These are phyloP conservation scores for Lactifluus pinguis DNA, from an alignment of 768 basidiomycete genomes.

Conservation along the genomic window DNA sequence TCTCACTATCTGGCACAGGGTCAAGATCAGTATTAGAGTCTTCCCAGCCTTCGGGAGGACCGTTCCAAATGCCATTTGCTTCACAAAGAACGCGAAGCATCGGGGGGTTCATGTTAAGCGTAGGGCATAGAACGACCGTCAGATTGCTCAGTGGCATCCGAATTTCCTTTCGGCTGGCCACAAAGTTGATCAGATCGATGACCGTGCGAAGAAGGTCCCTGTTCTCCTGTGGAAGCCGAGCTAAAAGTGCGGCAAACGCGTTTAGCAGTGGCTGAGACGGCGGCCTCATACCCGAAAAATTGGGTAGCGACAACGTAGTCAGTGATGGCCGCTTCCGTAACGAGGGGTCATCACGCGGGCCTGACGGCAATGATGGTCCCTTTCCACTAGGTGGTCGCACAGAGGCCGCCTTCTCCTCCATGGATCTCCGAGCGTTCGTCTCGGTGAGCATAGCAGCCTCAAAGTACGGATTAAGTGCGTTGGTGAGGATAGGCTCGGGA, in stretches of 20 bases:
- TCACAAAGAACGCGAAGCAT: conserved; percentile 68
- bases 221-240: conserved; percentile 68
- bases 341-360: conserved; percentile 25
- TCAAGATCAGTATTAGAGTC: background rate
- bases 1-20: background rate
- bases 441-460: conserved; percentile 65
- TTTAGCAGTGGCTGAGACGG: conserved; percentile 51
- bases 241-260: conserved; percentile 54
- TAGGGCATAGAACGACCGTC: conserved; percentile 82
- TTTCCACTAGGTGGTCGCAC: conserved; percentile 8
- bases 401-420: conserved; percentile 9
- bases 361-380: conserved; percentile 8
- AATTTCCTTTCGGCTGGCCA: conserved; percentile 61
- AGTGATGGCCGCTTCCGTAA: conserved; percentile 74
- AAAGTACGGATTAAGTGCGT: conserved; percentile 60
- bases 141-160: conserved; percentile 93
- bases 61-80: conserved; percentile 56
- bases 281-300: conserved; percentile 48
- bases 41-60: conserved; percentile 19
- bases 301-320: conserved; percentile 69
- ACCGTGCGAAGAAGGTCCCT: conserved; percentile 79
- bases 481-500: conserved; percentile 78
- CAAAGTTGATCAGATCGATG: conserved; percentile 68
- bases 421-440: conserved; percentile 29
- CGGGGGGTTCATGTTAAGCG: conserved; percentile 68